Evolutionary conservation across 345 rosid genomes (phyloP).

Genomic region (Dimocarpus longan): DNA sequence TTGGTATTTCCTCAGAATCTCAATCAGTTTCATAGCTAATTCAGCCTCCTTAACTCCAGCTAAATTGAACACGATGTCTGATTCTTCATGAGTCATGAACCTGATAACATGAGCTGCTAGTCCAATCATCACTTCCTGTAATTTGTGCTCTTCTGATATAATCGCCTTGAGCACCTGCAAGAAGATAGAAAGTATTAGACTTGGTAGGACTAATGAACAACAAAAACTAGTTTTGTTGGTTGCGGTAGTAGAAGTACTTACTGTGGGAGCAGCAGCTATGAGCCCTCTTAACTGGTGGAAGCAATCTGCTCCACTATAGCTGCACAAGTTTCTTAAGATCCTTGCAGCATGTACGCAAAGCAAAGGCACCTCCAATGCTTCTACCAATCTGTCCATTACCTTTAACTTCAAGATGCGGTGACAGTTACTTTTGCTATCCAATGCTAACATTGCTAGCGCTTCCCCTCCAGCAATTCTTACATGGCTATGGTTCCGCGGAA

Average conservation of each 20-base stretch:
- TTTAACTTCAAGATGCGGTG: conserved; percentile 60
- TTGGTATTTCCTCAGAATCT: conserved; percentile 53
- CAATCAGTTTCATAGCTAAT: conserved; percentile 49
- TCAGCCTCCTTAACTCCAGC: conserved; percentile 53
- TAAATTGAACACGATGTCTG: conserved; percentile 38
- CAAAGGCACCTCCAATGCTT: conserved; percentile 53
- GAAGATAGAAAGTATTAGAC: conserved; percentile 8
- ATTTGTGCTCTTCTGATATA: conserved; percentile 60
- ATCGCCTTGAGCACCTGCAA: conserved; percentile 73
- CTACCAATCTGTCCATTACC: conserved; percentile 49
- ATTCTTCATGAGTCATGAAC: conserved; percentile 58
- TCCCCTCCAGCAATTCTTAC: conserved; percentile 82
- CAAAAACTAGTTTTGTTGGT: background rate
- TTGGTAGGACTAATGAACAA: background rate
- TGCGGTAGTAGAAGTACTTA: conserved; percentile 31
- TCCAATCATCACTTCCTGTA: conserved; percentile 91
- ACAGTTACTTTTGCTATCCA: conserved; percentile 77
- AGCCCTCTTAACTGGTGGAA: conserved; percentile 55
- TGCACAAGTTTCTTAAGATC: conserved; percentile 71
- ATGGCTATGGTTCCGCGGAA: conserved; percentile 34
- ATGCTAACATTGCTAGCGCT: conserved; percentile 83
- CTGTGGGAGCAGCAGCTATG: conserved; percentile 65
- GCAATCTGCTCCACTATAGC: conserved; percentile 49
- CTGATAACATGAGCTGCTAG: conserved; percentile 63
- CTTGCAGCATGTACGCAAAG: conserved; percentile 75